Evolutionary conservation across 768 basidiomycete genomes (phyloP).

Genomic region (Termitomyces sp.): DNA sequence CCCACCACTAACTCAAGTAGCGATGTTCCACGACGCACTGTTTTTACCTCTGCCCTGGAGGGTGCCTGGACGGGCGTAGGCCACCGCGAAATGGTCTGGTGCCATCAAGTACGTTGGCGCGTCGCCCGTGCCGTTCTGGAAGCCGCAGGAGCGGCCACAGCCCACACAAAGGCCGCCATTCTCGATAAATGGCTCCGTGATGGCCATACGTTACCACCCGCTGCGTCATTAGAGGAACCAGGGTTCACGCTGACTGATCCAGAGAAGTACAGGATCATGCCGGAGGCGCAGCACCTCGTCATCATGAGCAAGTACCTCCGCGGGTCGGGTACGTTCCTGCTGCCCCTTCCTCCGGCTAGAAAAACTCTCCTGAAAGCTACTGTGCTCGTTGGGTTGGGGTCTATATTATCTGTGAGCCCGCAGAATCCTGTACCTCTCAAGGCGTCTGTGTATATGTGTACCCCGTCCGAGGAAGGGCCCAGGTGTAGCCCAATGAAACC

Average conservation of each 20-base stretch:
- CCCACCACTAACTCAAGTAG: conserved; percentile 24
- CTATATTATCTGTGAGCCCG: conserved; percentile 50
- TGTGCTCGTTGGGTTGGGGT: conserved; percentile 62
- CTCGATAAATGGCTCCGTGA: conserved; percentile 73
- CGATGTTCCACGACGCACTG: conserved; percentile 48
- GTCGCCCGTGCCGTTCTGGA: conserved; percentile 80
- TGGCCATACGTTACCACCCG: conserved; percentile 46
- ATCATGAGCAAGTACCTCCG: conserved; percentile 38
- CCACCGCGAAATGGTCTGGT: conserved; percentile 98
- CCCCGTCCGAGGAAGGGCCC: conserved; percentile 15
- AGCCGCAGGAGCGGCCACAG: conserved; percentile 37
- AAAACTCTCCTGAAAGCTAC: conserved; percentile 35
- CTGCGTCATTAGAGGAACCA: conserved; percentile 9
- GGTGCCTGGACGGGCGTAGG: conserved; percentile 96
- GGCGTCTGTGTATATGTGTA: conserved; percentile 50
- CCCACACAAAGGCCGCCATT: conserved; percentile 30
- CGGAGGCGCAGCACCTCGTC: conserved; percentile 36
- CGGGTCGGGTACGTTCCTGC: conserved; percentile 44
- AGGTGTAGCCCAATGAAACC: conserved; percentile 46
- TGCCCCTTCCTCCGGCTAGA: conserved; percentile 39
- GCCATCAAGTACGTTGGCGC: conserved; percentile 92
- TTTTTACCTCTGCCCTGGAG: conserved; percentile 86
- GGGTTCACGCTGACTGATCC: conserved; percentile 21
- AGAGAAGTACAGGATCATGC: conserved; percentile 36
- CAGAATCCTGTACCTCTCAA: conserved; percentile 43